A percentile compares a stretch with the other conserved stretches of the same genome.
Conservation (phyloP, 2,329 filamentous ascomycete species). For the Pezicula carpinea region DNA sequence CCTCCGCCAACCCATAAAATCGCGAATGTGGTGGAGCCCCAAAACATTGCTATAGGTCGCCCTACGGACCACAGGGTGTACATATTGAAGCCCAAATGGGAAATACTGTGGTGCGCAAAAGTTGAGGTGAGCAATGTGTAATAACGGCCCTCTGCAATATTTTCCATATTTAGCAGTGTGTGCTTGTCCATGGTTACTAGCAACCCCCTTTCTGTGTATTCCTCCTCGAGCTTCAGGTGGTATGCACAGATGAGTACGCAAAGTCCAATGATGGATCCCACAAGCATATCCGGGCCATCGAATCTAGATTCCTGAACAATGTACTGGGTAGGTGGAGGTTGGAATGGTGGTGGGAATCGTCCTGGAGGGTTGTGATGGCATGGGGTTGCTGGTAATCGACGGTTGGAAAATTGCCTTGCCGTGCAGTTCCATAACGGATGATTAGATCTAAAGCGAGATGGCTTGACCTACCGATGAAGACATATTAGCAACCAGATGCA, state of each 20-base stretch:
- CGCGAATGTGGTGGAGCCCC: constrained; percentile 7
- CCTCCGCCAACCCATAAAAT: constrained; percentile 13
- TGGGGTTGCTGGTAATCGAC: no score
- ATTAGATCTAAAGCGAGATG: no score
- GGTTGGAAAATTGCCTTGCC: no score
- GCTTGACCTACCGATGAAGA: no score
- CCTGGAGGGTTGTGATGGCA: no score
- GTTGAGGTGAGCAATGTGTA: constrained; percentile 26
- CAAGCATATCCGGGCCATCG: no score
- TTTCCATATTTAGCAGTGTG: constrained; percentile 5
- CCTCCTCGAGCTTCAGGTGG: background rate
- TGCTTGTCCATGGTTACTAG: constrained; percentile 1
- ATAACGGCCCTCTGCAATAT: constrained; percentile 12
- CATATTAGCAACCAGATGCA: no score
- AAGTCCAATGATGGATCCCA: background rate
- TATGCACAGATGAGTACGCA: background rate
- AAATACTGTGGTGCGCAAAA: constrained; percentile 24
- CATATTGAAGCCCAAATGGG: constrained; percentile 29
- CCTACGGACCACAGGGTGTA: constrained; percentile 22
- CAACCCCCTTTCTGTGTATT: background rate
- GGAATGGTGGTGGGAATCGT: no score
- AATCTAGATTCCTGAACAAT: background rate
- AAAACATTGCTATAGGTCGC: constrained; percentile 9
- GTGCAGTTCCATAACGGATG: no score
- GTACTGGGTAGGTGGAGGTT: no score